Percentiles rank a stretch among this genome's conserved stretches.
Evolutionary conservation across 352 stramenopile genomes (phyloP).

Genomic region (Thraustotheca clavata): DNA sequence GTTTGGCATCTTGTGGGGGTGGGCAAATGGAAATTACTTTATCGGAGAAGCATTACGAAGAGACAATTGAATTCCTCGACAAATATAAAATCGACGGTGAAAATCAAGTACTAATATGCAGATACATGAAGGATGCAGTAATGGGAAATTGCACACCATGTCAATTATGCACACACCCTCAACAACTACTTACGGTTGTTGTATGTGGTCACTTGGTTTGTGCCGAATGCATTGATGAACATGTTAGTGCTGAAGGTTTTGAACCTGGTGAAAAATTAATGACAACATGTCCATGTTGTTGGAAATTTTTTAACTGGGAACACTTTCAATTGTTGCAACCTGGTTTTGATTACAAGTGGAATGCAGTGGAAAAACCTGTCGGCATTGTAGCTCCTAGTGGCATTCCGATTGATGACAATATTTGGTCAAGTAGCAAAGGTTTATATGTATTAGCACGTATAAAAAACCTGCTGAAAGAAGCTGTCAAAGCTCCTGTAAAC

Average conservation of each 20-base stretch:
- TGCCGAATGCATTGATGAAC: conserved; percentile 86
- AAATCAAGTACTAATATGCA: conserved; percentile 29
- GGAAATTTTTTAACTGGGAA: conserved; percentile 68
- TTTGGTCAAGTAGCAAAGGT: conserved; percentile 43
- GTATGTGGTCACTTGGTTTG: conserved; percentile 90
- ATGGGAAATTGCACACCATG: conserved; percentile 45
- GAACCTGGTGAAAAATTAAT: not conserved
- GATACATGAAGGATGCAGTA: conserved; percentile 50
- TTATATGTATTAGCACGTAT: conserved; percentile 60
- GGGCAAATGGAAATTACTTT: conserved; percentile 36
- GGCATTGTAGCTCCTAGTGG: not conserved
- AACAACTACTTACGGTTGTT: conserved; percentile 87
- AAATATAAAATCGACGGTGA: conserved; percentile 35
- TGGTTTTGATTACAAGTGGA: conserved; percentile 61
- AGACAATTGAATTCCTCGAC: conserved; percentile 56
- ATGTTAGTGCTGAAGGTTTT: conserved; percentile 38
- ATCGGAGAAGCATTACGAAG: conserved; percentile 31
- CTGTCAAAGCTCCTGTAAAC: not conserved
- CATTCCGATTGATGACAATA: conserved; percentile 27
- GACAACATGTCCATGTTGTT: conserved; percentile 41
- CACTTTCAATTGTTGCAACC: conserved; percentile 84
- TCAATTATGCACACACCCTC: conserved; percentile 63
- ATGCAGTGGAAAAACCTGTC: conserved; percentile 22
- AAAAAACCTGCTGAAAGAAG: conserved; percentile 32
- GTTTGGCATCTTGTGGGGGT: conserved; percentile 47